phyloP scores from a whole-genome alignment of 805 yeast genomes.

The Soucietia sequanensis region DNA sequence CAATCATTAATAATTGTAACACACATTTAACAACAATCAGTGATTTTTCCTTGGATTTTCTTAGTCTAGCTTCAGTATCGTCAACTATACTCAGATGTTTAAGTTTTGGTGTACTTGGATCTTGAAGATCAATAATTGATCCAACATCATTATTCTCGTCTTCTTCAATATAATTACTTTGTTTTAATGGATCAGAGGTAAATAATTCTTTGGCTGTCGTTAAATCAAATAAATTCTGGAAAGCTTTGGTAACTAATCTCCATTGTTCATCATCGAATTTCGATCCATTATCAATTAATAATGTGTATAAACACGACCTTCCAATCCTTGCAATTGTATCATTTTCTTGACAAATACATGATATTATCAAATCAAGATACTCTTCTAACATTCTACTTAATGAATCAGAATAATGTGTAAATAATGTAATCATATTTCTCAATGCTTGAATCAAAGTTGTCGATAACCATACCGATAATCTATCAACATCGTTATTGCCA shows the following conservation, averaged over 20 bases:
- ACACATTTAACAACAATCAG: conserved; percentile 90
- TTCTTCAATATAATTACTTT: conserved; percentile 4
- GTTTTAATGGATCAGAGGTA: conserved; percentile 50
- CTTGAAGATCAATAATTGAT: conserved; percentile 9
- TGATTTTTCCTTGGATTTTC: conserved; percentile 56
- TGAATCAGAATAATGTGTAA: conserved; percentile 77
- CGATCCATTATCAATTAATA: conserved; percentile 70
- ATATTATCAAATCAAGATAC: conserved; percentile 70
- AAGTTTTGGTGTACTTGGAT: conserved; percentile 7
- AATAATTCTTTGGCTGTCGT: conserved; percentile 88
- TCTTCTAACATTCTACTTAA: conserved; percentile 75
- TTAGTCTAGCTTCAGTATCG: conserved; percentile 36
- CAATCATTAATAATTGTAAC: conserved; percentile 84
- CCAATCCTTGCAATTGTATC: conserved; percentile 97
- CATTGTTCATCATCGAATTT: conserved; percentile 71
- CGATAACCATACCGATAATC: conserved; percentile 91
- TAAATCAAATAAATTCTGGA: conserved; percentile 66
- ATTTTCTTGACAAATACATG: conserved; percentile 94
- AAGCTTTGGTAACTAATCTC: conserved; percentile 64
- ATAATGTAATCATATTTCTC: conserved; percentile 79
- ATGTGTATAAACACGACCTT: conserved; percentile 77
- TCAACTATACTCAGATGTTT: conserved; percentile 10
- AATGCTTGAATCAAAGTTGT: conserved; percentile 95
- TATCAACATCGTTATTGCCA: conserved; percentile 46
- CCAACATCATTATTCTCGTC: conserved; percentile 33